Base-by-base conservation (phyloP, 257 asterid species). In the Lycium barbarum region DNA sequence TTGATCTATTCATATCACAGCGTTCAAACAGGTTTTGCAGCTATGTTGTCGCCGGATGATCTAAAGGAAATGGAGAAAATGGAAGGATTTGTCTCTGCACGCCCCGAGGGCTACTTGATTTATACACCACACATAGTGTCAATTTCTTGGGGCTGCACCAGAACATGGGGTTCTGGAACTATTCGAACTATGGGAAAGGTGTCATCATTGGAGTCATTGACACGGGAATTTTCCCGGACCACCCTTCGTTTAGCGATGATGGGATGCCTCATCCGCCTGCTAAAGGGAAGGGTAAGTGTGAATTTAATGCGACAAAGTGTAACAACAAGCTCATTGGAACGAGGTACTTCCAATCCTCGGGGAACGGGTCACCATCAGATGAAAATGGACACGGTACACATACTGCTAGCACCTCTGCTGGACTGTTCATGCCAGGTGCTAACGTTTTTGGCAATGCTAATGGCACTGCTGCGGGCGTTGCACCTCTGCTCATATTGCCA, bases 251-350 rank as follows among this genome's bases (percentile, higher is more conserved):
- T 82, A 43, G 17, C 0, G 88, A 82, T 11, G 65, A 80, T 17
- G 87, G 55, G 17, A 83, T 83, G 81, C 83, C 86, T 6, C 83
- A 83, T 33, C 86, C 86, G 84, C 91, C 87, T 20, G 45, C 57
- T 8, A 89, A 84, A 54, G 85, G 90, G 91, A 89, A 85, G 67
- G 91, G 91, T 33, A 81, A 67, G 33, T 89, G 88, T 71, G 87
- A 83, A 13, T 51, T 84, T 12, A 33, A 74, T 15, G 54, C 53
- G 1, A 61, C 15, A 1, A 17, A 53, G 7, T 89, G 91, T 43
- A 89, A 89, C 86, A 89, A 87, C 33, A 87, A 89, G 71, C 84
- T 89, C 20, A 87, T 89, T n/a, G 90, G 91, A 0, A 90, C 88
- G 0, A 49, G 88, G 22, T 83, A 79, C 38, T 80, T 87, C 33